phyloP scores from a whole-genome alignment of 2,329 filamentous ascomycete genomes.

The Macrophomina tecta region DNA sequence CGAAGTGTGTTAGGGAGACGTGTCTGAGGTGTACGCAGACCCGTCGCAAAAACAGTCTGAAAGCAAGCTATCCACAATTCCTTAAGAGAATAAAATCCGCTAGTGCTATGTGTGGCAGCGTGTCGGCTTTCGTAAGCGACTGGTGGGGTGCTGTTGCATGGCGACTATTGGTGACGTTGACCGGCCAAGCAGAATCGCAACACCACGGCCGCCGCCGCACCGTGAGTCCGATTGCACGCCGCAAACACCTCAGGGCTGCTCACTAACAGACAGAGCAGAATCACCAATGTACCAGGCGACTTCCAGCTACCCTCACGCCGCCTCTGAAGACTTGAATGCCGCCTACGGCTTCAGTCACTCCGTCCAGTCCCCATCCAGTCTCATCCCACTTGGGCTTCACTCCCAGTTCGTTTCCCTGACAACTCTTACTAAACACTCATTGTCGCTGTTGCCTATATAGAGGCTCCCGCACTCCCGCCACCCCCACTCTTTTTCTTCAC shows the following conservation, averaged over 20 bases:
- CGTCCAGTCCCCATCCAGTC: neutral
- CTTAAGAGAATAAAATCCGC: no score
- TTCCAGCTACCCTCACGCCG: neutral
- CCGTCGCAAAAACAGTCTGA: no score
- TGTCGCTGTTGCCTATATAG: neutral
- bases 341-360: neutral
- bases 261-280: neutral
- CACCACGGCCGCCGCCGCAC: neutral
- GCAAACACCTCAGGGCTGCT: neutral
- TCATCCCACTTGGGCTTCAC: neutral
- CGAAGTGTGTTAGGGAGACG: no score
- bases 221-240: neutral
- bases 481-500: neutral
- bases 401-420: neutral
- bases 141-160: neutral
- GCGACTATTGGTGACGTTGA: neutral
- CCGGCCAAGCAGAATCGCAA: slow-evolving; percentile 9
- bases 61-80: no score
- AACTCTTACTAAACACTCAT: neutral
- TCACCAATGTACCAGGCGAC: neutral
- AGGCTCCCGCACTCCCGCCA: neutral
- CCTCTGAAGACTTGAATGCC: neutral
- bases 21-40: no score
- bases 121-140: neutral
- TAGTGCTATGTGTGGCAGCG: no score